Percentiles rank a stretch among this genome's conserved stretches.
Evolutionary conservation across 2,329 filamentous ascomycete genomes (phyloP).

Genomic region (Colletotrichum incanum): DNA sequence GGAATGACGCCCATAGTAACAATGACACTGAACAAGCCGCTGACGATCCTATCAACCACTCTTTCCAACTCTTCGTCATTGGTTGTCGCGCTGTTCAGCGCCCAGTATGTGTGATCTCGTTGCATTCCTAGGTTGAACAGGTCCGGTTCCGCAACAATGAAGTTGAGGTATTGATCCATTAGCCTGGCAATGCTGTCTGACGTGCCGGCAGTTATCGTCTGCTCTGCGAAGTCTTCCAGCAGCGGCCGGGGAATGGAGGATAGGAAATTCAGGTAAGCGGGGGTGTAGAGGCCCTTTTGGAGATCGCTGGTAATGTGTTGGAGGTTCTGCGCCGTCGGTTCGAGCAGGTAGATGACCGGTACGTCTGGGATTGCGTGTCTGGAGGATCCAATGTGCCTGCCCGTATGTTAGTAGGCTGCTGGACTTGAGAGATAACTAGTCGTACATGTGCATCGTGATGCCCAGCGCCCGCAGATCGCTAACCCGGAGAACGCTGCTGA

Average conservation of each 20-base stretch:
- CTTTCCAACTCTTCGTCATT: slow-evolving; percentile 91
- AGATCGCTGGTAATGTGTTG: slow-evolving; percentile 88
- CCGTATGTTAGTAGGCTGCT: slow-evolving; percentile 46
- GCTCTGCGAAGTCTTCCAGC: slow-evolving; percentile 93
- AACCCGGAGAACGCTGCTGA: slow-evolving; percentile 94
- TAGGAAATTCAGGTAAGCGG: slow-evolving; percentile 97
- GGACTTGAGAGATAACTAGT: slow-evolving; percentile 31
- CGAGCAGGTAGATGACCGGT: slow-evolving; percentile 95
- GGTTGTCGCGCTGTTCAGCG: slow-evolving; percentile 93
- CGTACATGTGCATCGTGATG: slow-evolving; percentile 95
- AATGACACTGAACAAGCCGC: slow-evolving; percentile 95
- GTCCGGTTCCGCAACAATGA: slow-evolving; percentile 95
- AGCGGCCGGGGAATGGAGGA: slow-evolving; percentile 92
- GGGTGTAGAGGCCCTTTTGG: slow-evolving; percentile 88
- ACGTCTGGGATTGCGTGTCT: slow-evolving; percentile 96
- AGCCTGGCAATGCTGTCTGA: slow-evolving; percentile 93
- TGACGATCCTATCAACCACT: slow-evolving; percentile 92
- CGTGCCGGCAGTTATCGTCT: slow-evolving; percentile 87
- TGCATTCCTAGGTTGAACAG: slow-evolving; percentile 95
- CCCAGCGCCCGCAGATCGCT: slow-evolving; percentile 94
- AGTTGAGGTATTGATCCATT: slow-evolving; percentile 97
- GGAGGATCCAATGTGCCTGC: slow-evolving; percentile 83
- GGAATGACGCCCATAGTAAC: slow-evolving; percentile 99
- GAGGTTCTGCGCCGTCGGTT: slow-evolving; percentile 87
- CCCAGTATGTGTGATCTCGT: slow-evolving; percentile 87